Evolutionary conservation across 2,329 filamentous ascomycete genomes (phyloP).

Genomic region (Beauveria scarabaeidicola): DNA sequence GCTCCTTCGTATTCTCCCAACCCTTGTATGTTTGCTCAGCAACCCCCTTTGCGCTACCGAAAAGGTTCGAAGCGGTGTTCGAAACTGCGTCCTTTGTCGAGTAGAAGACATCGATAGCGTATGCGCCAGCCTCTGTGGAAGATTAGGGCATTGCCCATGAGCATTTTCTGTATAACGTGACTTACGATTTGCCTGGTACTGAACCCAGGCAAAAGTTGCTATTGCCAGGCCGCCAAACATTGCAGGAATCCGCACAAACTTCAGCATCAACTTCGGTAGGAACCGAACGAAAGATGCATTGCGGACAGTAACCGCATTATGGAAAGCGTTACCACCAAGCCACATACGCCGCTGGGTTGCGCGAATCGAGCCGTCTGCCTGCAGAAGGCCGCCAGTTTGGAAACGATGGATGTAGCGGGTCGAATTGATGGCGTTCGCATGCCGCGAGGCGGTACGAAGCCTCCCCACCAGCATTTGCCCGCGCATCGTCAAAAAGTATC

Average conservation of each 20-base stretch:
- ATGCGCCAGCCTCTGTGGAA: conserved; percentile 38
- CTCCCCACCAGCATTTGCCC: conserved; percentile 54
- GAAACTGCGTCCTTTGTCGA: conserved; percentile 64
- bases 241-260: conserved; percentile 79
- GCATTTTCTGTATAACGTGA: conserved; percentile 15
- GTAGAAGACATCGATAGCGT: conserved; percentile 57
- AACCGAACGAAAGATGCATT: conserved; percentile 58
- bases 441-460: conserved; percentile 58
- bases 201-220: conserved; percentile 81
- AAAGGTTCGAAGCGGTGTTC: conserved; percentile 58
- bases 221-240: conserved; percentile 86
- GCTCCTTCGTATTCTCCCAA: conserved; percentile 77
- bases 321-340: conserved; percentile 75
- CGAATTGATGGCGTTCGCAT: conserved; percentile 40
- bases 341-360: conserved; percentile 57
- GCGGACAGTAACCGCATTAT: conserved; percentile 62
- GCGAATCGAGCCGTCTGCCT: conserved; percentile 55
- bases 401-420: conserved; percentile 59
- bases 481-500: conserved; percentile 22
- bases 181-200: conserved; percentile 88
- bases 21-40: conserved; percentile 71
- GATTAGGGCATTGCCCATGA: conserved; percentile 17
- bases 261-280: conserved; percentile 82
- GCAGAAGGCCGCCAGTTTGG: conserved; percentile 60
- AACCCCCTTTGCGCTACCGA: conserved; percentile 64